Percentiles rank a stretch among this genome's conserved stretches.
These are phyloP conservation scores for Cladophialophora exuberans DNA, from an alignment of 2,329 filamentous ascomycete species.

Conservation along the genomic window DNA sequence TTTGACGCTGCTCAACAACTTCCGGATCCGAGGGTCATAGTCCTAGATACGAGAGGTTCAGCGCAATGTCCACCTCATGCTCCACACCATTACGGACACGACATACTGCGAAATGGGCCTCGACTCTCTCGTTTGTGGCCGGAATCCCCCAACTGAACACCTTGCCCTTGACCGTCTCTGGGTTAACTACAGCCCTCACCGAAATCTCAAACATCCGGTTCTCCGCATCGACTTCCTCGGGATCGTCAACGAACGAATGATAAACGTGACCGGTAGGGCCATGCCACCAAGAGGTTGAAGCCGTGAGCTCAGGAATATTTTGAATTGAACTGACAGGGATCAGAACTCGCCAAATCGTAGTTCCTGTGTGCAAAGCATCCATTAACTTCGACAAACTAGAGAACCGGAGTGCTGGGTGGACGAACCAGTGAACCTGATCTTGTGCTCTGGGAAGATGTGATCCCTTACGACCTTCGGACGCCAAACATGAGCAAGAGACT, in stretches of 20 bases:
- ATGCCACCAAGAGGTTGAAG: slow-evolving; percentile 50
- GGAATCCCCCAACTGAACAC: slow-evolving; percentile 33
- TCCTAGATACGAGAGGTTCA: slow-evolving; percentile 35
- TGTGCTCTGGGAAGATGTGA: slow-evolving; percentile 47
- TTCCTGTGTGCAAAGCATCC: slow-evolving; percentile 36
- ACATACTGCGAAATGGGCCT: slow-evolving; percentile 41
- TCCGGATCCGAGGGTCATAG: slow-evolving; percentile 46
- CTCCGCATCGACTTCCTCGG: slow-evolving; percentile 20
- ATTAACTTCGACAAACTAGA: slow-evolving; percentile 18
- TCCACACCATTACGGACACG: neutral
- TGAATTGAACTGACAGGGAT: slow-evolving; percentile 43
- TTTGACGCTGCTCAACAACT: slow-evolving; percentile 44
- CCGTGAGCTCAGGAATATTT: slow-evolving; percentile 39
- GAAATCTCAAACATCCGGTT: slow-evolving; percentile 47
- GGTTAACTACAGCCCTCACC: slow-evolving; percentile 40
- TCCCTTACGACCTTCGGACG: slow-evolving; percentile 44
- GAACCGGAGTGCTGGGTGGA: too few species aligned
- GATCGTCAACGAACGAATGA: slow-evolving; percentile 44
- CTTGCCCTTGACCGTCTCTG: slow-evolving; percentile 21
- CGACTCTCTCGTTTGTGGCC: slow-evolving; percentile 32
- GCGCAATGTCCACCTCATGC: neutral
- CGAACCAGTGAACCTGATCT: slow-evolving; percentile 49
- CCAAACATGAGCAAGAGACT: neutral
- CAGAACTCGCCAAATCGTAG: slow-evolving; percentile 53
- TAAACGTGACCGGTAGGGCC: slow-evolving; percentile 48